phyloP scores from a whole-genome alignment of 1,284 basidiomycete species.

The Sporisorium graminicola region DNA sequence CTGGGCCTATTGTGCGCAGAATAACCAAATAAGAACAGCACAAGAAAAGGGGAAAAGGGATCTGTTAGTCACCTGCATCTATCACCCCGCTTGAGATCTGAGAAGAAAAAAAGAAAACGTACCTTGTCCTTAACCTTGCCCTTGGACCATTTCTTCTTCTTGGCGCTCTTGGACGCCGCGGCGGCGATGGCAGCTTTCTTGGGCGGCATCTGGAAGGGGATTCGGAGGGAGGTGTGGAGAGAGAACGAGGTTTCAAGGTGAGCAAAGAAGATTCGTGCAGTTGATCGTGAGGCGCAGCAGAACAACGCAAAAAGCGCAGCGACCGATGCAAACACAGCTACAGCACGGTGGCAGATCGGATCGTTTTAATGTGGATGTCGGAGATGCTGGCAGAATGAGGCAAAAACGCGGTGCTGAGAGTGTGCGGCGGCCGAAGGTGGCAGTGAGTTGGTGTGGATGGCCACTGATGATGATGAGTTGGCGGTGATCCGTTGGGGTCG shows the following conservation, averaged over 20 bases:
- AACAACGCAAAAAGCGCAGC: neutral
- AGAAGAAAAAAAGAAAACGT: no score
- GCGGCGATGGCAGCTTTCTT: slow-evolving; percentile 70
- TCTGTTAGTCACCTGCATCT: neutral
- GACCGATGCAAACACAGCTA: neutral
- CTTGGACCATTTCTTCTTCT: slow-evolving; percentile 99
- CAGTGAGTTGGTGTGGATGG: no score
- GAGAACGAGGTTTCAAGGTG: slow-evolving; percentile 8
- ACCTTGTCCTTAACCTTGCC: slow-evolving; percentile 99
- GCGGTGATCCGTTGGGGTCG: neutral
- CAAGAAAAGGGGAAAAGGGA: neutral
- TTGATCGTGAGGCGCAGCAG: neutral
- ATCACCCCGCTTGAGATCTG: no score
- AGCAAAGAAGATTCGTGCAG: neutral
- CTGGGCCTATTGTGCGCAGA: slow-evolving; percentile 65
- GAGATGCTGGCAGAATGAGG: neutral
- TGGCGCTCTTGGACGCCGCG: slow-evolving; percentile 72
- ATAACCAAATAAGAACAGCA: neutral
- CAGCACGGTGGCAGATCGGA: neutral
- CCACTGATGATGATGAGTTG: no score
- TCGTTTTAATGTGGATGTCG: neutral
- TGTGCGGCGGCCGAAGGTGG: no score
- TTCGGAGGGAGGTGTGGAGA: neutral
- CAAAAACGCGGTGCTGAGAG: neutral
- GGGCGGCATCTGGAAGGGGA: slow-evolving; percentile 62